Evolutionary conservation across 148 eudicot genomes (phyloP).

Genomic region (Chenopodium formosanum): DNA sequence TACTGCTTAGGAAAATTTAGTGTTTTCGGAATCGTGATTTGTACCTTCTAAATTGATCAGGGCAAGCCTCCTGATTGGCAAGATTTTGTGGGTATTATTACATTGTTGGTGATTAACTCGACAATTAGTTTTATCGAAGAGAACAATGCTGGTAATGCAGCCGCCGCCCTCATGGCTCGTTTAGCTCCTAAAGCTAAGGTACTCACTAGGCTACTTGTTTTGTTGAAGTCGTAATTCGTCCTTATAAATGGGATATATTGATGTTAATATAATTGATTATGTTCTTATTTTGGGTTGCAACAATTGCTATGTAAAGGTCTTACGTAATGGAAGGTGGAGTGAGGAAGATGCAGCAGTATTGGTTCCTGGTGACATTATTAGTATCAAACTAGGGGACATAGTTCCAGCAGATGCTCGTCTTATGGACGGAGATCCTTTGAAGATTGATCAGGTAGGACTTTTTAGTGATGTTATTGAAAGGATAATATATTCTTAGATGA

Average conservation of each 20-base stretch:
- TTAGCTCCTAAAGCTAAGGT: conserved; percentile 99
- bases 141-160: conserved; percentile 99
- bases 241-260: not conserved
- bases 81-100: conserved; percentile 98
- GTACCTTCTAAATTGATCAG: conserved; percentile 36
- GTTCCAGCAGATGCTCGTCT: conserved; percentile 98
- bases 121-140: conserved; percentile 98
- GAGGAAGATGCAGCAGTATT: conserved; percentile 89
- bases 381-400: conserved; percentile 93
- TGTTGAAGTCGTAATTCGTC: not conserved
- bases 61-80: conserved; percentile 99
- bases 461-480: not conserved
- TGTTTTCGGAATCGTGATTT: not conserved
- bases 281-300: not conserved
- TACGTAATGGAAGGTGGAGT: conserved; percentile 87
- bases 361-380: conserved; percentile 92
- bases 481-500: not conserved
- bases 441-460: conserved; percentile 80
- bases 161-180: conserved; percentile 99
- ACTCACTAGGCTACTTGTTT: not conserved
- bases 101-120: conserved; percentile 85
- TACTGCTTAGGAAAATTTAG: not conserved
- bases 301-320: conserved; percentile 46
- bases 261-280: not conserved
- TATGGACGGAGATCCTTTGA: conserved; percentile 94